These are phyloP conservation scores for Epichloe amarillans DNA, from an alignment of 2,329 filamentous ascomycete species.

Conservation along the genomic window DNA sequence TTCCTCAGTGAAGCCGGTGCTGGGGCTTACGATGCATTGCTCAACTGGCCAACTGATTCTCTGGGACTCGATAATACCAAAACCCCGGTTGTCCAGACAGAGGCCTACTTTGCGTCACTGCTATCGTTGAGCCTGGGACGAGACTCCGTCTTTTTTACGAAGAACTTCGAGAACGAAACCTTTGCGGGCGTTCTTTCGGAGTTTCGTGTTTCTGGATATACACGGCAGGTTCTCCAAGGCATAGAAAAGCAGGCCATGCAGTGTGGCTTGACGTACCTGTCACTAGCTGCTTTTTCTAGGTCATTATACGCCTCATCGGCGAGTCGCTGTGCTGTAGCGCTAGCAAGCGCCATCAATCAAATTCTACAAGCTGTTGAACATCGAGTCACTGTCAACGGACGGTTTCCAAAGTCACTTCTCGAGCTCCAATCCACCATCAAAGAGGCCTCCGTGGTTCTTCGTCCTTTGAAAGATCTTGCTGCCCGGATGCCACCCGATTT, in stretches of 20 bases:
- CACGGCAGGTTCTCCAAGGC: constrained; percentile 33
- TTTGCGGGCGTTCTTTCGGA: constrained; percentile 37
- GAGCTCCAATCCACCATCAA: constrained; percentile 37
- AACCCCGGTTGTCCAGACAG: constrained; percentile 31
- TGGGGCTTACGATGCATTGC: constrained; percentile 49
- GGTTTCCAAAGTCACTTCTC: constrained; percentile 33
- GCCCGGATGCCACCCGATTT: constrained; percentile 28
- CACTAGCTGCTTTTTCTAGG: constrained; percentile 33
- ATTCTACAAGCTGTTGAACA: constrained; percentile 36
- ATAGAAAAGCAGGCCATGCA: constrained; percentile 33
- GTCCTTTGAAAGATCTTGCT: constrained; percentile 38
- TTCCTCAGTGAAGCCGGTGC: constrained; percentile 60
- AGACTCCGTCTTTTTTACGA: constrained; percentile 62
- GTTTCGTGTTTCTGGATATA: constrained; percentile 43
- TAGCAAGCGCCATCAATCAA: constrained; percentile 35
- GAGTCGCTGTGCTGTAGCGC: constrained; percentile 35
- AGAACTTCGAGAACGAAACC: constrained; percentile 34
- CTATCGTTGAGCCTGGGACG: constrained; percentile 56
- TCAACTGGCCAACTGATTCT: constrained; percentile 29
- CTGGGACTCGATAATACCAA: constrained; percentile 24
- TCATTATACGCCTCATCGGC: constrained; percentile 29
- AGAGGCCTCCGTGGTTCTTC: constrained; percentile 34
- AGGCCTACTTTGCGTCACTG: constrained; percentile 42
- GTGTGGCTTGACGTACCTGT: constrained; percentile 33
- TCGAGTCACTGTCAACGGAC: constrained; percentile 30